Conservation (phyloP, 441 rosid genomes). For the Adansonia grandidieri region DNA sequence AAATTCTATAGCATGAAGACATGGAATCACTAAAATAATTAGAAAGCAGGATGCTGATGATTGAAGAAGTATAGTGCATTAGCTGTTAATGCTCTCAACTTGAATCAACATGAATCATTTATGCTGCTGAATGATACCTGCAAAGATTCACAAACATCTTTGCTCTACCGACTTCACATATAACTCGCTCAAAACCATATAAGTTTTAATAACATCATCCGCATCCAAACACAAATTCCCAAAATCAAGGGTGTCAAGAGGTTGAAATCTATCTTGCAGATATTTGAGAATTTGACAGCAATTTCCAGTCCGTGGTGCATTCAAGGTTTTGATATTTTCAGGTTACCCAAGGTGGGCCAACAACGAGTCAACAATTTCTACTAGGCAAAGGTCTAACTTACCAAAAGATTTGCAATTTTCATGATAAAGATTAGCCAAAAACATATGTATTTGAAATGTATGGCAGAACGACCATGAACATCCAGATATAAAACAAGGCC, state of each 20-base stretch:
- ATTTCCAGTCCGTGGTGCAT: background rate
- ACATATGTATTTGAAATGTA: background rate
- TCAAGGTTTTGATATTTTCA: background rate
- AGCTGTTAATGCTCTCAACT: background rate
- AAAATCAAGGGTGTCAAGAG: background rate
- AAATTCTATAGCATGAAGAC: background rate
- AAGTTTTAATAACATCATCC: background rate
- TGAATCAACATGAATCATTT: background rate
- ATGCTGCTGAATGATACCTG: background rate
- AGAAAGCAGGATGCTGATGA: background rate
- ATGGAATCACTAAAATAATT: background rate
- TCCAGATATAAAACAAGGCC: background rate
- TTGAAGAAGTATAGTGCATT: background rate
- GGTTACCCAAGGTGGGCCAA: background rate
- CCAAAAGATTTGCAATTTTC: background rate
- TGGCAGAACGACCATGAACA: background rate
- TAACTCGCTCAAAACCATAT: background rate
- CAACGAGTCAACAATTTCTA: background rate
- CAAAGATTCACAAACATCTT: background rate
- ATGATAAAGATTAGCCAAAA: background rate
- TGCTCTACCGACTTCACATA: background rate
- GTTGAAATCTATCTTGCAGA: conserved; percentile 1
- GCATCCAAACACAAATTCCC: background rate
- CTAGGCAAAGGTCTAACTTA: background rate
- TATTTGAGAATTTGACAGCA: background rate